Base-by-base conservation (phyloP, 73 alveolate species). In the Symbiodinium pilosum region DNA sequence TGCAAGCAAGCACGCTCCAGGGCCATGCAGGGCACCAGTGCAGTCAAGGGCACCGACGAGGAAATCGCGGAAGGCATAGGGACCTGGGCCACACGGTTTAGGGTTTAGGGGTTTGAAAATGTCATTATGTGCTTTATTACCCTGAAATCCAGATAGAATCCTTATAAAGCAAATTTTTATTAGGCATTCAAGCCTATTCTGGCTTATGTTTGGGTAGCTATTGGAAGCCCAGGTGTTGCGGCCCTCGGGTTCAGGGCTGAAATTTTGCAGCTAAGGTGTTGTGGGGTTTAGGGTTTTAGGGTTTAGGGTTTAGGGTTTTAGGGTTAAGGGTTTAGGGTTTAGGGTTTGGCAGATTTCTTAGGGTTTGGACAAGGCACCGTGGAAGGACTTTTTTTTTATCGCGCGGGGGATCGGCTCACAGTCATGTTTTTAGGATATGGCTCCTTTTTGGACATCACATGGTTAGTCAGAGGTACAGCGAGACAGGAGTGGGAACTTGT, bases 1-100 rank as follows among this genome's bases (percentile, higher is more conserved):
- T n/a, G n/a, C n/a, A n/a, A n/a, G n/a, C 59, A 47, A 47, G 59
- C 59, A 14, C 21, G 6, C 26, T 34, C 28, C 77, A 64, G 77
- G 77, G 77, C 77, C 77, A 64, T 64, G 77, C 77, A 64, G 41
- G 11, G 39, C 77, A 47, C n/a, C n/a, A n/a, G n/a, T n/a, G n/a
- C n/a, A n/a, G 71, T 64, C 77, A 64, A 64, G 77, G 77, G 77
- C 77, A 7, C 36, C 16, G 77, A 64, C 77, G 77, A 64, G 38
- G 77, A 64, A 64, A 36, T 64, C 77, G 77, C 77, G 30, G 38
- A 64, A 64, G 77, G 77, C 9, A 18, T n/a, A n/a, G n/a, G n/a
- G n/a, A n/a, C n/a, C n/a, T n/a, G n/a, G 24, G 71, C 2, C 26
- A 21, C 1, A 54, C n/a, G 34, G 71, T 30, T 54, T 24, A 30